Evolutionary conservation across 768 basidiomycete species (phyloP).

Genomic region (Termitomyces sp.): DNA sequence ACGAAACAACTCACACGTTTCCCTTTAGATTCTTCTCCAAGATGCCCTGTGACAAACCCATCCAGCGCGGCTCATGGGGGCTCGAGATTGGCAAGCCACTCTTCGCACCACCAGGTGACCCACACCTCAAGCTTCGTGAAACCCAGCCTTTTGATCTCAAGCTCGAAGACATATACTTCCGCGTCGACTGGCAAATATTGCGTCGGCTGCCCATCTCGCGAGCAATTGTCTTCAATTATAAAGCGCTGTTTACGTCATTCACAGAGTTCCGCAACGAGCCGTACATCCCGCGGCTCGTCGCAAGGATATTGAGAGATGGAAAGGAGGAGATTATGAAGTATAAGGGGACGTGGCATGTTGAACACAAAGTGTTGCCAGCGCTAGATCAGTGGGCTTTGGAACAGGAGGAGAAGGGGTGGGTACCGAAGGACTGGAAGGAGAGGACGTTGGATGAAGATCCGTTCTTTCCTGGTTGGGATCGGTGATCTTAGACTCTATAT

Average conservation of each 20-base stretch:
- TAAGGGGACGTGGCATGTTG: slow-evolving; percentile 38
- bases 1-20: neutral
- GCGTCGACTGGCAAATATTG: slow-evolving; percentile 56
- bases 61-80: neutral
- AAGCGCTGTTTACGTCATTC: slow-evolving; percentile 49
- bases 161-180: slow-evolving; percentile 38
- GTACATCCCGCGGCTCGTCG: slow-evolving; percentile 44
- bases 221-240: slow-evolving; percentile 53
- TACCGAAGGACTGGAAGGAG: slow-evolving; percentile 45
- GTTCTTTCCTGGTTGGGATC: slow-evolving; percentile 47
- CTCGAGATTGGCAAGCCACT: slow-evolving; percentile 38
- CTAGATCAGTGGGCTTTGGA: slow-evolving; percentile 44
- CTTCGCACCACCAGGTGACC: slow-evolving; percentile 36
- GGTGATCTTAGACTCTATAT: too few relatives aligned
- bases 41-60: neutral
- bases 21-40: neutral
- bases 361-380: slow-evolving; percentile 42
- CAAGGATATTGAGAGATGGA: slow-evolving; percentile 39
- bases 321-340: slow-evolving; percentile 38
- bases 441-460: slow-evolving; percentile 49
- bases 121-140: slow-evolving; percentile 30
- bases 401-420: slow-evolving; percentile 45
- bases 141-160: slow-evolving; percentile 31
- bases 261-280: slow-evolving; percentile 40
- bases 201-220: slow-evolving; percentile 44